phyloP scores from a whole-genome alignment of 2,329 filamentous ascomycete species.

The Didymella exigua region DNA sequence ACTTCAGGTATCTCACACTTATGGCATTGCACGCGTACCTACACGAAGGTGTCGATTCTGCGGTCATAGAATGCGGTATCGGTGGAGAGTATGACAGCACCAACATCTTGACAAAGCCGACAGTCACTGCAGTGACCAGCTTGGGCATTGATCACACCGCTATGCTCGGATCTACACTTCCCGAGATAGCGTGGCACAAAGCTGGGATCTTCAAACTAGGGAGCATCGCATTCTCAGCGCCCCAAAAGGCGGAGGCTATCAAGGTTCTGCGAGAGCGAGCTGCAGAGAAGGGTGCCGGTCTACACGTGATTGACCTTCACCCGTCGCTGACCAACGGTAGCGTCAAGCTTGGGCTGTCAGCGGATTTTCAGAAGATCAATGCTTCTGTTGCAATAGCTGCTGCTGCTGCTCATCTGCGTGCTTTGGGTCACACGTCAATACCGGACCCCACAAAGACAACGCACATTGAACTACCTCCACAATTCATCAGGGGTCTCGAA shows the following conservation, averaged over 20 bases:
- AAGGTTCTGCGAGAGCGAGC: constrained; percentile 63
- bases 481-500: constrained; percentile 69
- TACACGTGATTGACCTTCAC: constrained; percentile 58
- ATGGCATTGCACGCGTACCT: constrained; percentile 86
- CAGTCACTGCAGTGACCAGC: constrained; percentile 75
- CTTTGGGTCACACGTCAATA: constrained; percentile 50
- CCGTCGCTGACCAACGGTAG: constrained; percentile 51
- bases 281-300: constrained; percentile 52
- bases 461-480: constrained; percentile 59
- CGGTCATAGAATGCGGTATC: constrained; percentile 91
- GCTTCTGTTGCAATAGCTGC: constrained; percentile 66
- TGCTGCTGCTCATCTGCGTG: constrained; percentile 63
- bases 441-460: constrained; percentile 40
- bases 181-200: constrained; percentile 91
- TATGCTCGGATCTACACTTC: constrained; percentile 78
- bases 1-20: constrained; percentile 89
- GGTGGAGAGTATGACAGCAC: constrained; percentile 93
- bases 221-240: constrained; percentile 66
- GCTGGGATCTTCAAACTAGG: constrained; percentile 80
- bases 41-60: constrained; percentile 73
- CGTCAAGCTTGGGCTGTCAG: constrained; percentile 63
- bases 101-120: constrained; percentile 76
- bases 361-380: constrained; percentile 67
- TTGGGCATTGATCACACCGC: constrained; percentile 84
- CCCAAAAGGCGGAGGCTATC: constrained; percentile 61